phyloP scores from a whole-genome alignment of 192 early-diverging fungal genomes.

The Podila verticillata region DNA sequence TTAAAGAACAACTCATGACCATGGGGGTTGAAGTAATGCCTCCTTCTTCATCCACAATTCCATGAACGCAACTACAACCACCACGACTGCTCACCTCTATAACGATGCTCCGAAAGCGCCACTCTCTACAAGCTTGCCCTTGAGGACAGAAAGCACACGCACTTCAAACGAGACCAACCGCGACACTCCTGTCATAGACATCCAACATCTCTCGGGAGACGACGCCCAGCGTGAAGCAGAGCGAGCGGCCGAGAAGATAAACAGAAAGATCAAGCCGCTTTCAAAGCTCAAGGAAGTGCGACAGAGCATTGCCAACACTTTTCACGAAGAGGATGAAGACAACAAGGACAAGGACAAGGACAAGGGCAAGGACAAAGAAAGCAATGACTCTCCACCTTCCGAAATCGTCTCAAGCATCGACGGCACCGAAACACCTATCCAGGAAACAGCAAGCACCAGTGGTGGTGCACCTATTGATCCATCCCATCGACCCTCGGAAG shows the following conservation, averaged over 20 bases:
- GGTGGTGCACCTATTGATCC: neutral
- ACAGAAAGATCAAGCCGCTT: conserved; percentile 14
- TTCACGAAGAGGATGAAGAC: neutral
- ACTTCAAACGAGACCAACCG: too few relatives aligned
- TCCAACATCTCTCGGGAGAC: conserved; percentile 8
- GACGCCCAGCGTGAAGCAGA: conserved; percentile 21
- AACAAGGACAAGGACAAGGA: neutral
- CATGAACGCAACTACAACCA: too few relatives aligned
- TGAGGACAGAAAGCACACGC: too few relatives aligned
- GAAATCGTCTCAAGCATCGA: conserved; percentile 1
- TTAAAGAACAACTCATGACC: too few relatives aligned
- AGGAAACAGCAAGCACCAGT: neutral
- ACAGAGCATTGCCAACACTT: neutral
- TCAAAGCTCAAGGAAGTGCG: conserved; percentile 16
- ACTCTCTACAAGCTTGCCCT: too few relatives aligned
- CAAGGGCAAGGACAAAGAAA: neutral
- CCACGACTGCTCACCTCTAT: too few relatives aligned
- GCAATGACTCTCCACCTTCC: neutral
- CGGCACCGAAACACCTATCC: neutral
- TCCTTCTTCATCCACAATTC: too few relatives aligned
- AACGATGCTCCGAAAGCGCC: too few relatives aligned
- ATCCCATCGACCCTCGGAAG: neutral
- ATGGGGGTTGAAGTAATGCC: too few relatives aligned
- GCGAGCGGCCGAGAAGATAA: conserved; percentile 30
- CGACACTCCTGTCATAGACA: neutral